Evolutionary conservation across 345 rosid genomes (phyloP), one percentile per base, ranked within the genome.

Genomic region (Limnanthes douglasii): DNA sequence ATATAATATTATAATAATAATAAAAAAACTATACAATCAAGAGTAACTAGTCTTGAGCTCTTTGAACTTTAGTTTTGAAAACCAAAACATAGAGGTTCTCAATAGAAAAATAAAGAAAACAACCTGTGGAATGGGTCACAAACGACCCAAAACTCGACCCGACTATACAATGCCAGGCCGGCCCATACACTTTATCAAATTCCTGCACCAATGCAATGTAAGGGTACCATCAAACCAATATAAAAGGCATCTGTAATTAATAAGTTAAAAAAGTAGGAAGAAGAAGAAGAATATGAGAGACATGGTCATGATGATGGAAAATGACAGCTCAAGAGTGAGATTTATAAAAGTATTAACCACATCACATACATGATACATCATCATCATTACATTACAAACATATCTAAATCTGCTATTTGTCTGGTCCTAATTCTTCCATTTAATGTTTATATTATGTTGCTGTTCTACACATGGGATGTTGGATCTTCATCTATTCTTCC

Each of bases 161-260:
- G 55, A 85, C 93, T 1, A 85, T 80, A 60, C 96, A 85, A 51
- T 85, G 96, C 96, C 96, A 85, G 27, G 96, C 85, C 34, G 96
- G 86, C 24, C 96, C 93, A 60, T 80, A 85, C 38, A 54, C 72
- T 56, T 80, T 72, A 42, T 85, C 96, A 36, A 85, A 85, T 42
- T 85, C 96, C 93, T 80, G 80, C 68, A 57, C 11, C 3, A n/a
- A n/a, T n/a, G n/a, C n/a, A n/a, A n/a, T n/a, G n/a, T n/a, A n/a
- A n/a, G n/a, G n/a, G n/a, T n/a, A n/a, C n/a, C n/a, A n/a, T n/a
- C 15, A 28, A 13, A n/a, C 8, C 15, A 12, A 15, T 20, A 49
- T 31, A 57, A 50, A 41, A 37, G 38, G 42, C n/a, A 38, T 21
- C 46, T 37, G 31, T 51, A 41, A 27, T 22, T 38, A 30, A 25